Base-by-base conservation (phyloP, 495 filamentous ascomycete species). In the Penicillium longicatenatum region DNA sequence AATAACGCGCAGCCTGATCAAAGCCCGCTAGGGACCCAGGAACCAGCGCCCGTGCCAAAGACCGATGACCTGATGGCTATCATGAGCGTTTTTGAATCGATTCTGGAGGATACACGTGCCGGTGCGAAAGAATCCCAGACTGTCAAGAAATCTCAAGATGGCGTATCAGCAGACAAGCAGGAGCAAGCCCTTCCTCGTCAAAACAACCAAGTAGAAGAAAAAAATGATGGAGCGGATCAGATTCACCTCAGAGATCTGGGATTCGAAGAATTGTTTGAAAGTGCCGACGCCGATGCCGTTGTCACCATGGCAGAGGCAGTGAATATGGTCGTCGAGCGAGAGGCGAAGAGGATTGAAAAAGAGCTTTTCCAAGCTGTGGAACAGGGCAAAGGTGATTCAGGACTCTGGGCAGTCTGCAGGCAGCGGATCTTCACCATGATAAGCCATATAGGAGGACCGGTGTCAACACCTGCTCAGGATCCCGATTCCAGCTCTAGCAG, bases 321-420 rank as follows among this genome's bases (percentile, higher is more conserved):
- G 22, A 57, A 66, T 16, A 21, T 69, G 14, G 60, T 76, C 4
- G 60, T 73, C 0, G 20, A 65, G 10, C 65, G 69, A 19, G 75
- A 79, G 57, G 53, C 54, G 3, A 29, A 31, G 12, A 69, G 64
- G 51, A 72, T 69, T 39, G 70, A 67, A 46, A 35, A 37, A 8
- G 61, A 62, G 20, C 59, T 68, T 44, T 71, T 55, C 57, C 63
- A 50, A 48, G 70, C 67, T 7, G 50, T 78, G 11, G 55, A 72
- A 12, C 64, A 67, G 7, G 83, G 84, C 9, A 68, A 74, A 47
- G 85, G 84, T 0, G 91, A 94, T 56, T 70, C 81, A 17, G 83
- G 84, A 24, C 66, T 95, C 9, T 95, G 91, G 92, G 72, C 82
- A 4, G 72, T 91, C 0, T 79, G 94, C 58, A 81, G 89, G 55